phyloP scores from a whole-genome alignment of 2,329 filamentous ascomycete species.

The Fusarium tuaranense region DNA sequence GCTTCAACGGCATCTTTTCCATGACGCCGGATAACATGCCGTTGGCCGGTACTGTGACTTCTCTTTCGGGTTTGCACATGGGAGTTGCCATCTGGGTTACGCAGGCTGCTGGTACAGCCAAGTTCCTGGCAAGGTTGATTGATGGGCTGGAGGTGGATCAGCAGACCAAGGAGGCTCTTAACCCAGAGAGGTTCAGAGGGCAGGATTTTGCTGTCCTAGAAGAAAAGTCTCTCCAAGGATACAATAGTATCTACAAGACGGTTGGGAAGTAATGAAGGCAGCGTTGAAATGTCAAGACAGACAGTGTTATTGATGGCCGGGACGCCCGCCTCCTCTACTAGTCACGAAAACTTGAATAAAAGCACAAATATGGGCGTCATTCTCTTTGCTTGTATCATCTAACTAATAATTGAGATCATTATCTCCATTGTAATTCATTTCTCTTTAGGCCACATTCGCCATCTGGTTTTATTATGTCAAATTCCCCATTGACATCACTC shows the following conservation, averaged over 20 bases:
- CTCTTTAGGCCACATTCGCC: not conserved
- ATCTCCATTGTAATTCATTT: not conserved
- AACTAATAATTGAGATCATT: not conserved
- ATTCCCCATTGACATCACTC: not conserved
- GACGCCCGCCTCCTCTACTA: not conserved
- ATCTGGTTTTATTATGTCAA: not conserved
- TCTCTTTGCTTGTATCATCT: not conserved
- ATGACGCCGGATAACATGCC: conserved; percentile 46
- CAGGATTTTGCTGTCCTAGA: conserved; percentile 23
- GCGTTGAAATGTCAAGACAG: not conserved
- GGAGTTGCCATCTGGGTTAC: conserved; percentile 41
- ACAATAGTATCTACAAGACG: conserved; percentile 43
- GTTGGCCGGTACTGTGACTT: conserved; percentile 18
- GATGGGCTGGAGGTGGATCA: conserved; percentile 24
- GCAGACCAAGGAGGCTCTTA: conserved; percentile 15
- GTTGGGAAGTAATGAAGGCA: not conserved
- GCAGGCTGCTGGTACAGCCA: conserved; percentile 34
- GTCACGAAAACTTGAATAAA: not conserved
- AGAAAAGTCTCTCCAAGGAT: conserved; percentile 30
- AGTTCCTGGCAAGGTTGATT: conserved; percentile 23
- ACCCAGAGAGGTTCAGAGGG: conserved; percentile 33
- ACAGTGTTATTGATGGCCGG: not conserved
- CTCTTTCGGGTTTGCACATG: conserved; percentile 21
- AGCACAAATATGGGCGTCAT: not conserved
- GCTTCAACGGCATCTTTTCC: conserved; percentile 42